A percentile compares a stretch with the other conserved stretches of the same genome.
phyloP scores from a whole-genome alignment of 768 basidiomycete genomes.

The Hemileccinum rubropunctum region DNA sequence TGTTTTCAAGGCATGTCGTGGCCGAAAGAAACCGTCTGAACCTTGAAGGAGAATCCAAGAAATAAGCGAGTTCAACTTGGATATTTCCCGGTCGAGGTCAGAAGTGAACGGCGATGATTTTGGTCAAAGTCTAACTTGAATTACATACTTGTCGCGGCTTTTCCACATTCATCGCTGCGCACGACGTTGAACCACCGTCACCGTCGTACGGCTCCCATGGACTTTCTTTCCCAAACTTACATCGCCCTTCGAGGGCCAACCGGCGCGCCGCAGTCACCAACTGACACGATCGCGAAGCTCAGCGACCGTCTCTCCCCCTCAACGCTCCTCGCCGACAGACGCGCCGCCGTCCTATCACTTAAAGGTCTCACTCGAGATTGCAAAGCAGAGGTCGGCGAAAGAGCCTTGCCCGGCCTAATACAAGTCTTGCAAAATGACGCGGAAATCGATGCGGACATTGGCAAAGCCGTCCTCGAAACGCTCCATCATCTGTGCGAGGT shows the following conservation, averaged over 20 bases:
- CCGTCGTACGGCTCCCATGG: conserved; percentile 64
- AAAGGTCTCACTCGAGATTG: conserved; percentile 92
- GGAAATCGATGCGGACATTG: conserved; percentile 87
- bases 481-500: conserved; percentile 81
- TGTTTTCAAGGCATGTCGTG: too few species aligned
- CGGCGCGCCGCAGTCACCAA: conserved; percentile 77
- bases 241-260: conserved; percentile 82
- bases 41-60: too few species aligned
- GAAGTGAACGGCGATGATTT: too few species aligned
- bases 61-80: too few species aligned
- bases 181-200: too few species aligned
- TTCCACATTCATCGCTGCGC: conserved; percentile 1
- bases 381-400: conserved; percentile 82
- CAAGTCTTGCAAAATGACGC: conserved; percentile 85
- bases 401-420: conserved; percentile 73
- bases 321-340: conserved; percentile 84
- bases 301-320: conserved; percentile 90
- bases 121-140: too few species aligned
- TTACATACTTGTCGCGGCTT: too few species aligned
- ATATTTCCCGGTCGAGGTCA: too few species aligned
- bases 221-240: conserved; percentile 84
- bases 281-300: conserved; percentile 84
- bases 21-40: too few species aligned
- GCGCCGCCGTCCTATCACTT: conserved; percentile 89
- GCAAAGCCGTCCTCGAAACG: conserved; percentile 90